Percentiles rank a stretch among this genome's conserved stretches.
phyloP scores from a whole-genome alignment of 768 basidiomycete genomes.

The Collybiopsis confluens region DNA sequence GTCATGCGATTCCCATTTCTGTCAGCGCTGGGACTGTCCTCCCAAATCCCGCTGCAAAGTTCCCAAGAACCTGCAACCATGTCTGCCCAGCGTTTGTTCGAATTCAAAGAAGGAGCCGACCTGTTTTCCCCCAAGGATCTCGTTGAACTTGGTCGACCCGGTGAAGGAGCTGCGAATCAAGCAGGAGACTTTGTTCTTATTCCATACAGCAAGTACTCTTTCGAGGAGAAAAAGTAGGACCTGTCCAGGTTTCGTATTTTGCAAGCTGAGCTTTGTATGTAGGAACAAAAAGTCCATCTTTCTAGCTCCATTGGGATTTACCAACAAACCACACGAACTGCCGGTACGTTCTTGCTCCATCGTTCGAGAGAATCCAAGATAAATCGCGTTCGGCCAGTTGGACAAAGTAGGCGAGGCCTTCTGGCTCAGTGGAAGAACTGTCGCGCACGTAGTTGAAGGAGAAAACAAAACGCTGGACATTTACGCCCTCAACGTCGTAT shows the following conservation, averaged over 20 bases:
- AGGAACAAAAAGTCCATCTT: conserved; percentile 72
- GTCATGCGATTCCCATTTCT: conserved; percentile 53
- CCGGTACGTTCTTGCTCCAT: conserved; percentile 30
- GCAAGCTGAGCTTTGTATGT: background rate
- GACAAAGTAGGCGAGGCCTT: conserved; percentile 70
- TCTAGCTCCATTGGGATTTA: conserved; percentile 52
- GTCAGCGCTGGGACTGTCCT: conserved; percentile 41
- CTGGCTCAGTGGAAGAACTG: conserved; percentile 70
- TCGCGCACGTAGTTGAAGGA: conserved; percentile 62
- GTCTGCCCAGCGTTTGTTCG: conserved; percentile 34
- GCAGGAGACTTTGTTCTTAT: conserved; percentile 67
- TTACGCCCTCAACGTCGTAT: conserved; percentile 53
- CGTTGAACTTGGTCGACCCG: conserved; percentile 65
- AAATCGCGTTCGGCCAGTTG: conserved; percentile 30
- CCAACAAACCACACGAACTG: conserved; percentile 46
- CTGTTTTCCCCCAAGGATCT: conserved; percentile 71
- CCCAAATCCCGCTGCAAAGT: conserved; percentile 46
- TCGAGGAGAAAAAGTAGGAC: conserved; percentile 69
- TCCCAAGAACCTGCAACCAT: conserved; percentile 16
- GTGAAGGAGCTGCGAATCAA: conserved; percentile 59
- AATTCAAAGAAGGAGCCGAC: conserved; percentile 53
- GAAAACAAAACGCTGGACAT: conserved; percentile 51
- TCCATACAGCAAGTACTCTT: conserved; percentile 62
- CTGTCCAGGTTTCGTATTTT: background rate
- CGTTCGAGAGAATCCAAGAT: background rate